Percentiles rank a stretch among this genome's conserved stretches.
Evolutionary conservation across 225 moss, liverwort and hornwort species (phyloP).

Genomic region (Polytrichum commune): DNA sequence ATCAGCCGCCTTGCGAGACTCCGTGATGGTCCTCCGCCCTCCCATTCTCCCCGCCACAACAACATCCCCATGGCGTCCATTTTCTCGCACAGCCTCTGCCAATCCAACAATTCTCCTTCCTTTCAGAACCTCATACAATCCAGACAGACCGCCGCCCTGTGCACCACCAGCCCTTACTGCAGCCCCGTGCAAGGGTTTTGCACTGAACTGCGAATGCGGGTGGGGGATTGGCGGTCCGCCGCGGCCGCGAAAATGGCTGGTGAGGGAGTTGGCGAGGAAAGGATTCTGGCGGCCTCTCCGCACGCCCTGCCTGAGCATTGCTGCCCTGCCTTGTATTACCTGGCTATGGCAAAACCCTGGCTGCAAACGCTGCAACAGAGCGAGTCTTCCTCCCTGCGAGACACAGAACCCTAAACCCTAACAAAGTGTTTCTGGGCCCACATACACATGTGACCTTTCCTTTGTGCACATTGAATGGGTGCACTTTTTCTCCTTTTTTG

Average conservation of each 20-base stretch:
- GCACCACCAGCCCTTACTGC: background rate
- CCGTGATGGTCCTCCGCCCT: slow-evolving; percentile 33
- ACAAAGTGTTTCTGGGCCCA: too few species aligned
- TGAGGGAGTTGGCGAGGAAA: slow-evolving; percentile 17
- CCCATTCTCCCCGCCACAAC: slow-evolving; percentile 21
- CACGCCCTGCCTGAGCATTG: slow-evolving; percentile 39
- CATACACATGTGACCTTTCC: too few species aligned
- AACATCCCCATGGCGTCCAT: slow-evolving; percentile 23
- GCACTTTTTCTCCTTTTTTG: too few species aligned
- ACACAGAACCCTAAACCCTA: too few species aligned
- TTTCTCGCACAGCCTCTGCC: background rate
- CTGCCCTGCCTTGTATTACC: slow-evolving; percentile 5
- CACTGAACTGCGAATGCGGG: background rate
- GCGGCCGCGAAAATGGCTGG: background rate
- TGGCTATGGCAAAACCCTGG: slow-evolving; percentile 13
- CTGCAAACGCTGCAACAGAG: too few species aligned
- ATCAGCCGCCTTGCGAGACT: slow-evolving; percentile 35
- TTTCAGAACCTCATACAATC: slow-evolving; percentile 35
- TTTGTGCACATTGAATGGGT: too few species aligned
- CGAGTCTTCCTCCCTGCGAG: too few species aligned
- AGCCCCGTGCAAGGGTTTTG: slow-evolving; percentile 9
- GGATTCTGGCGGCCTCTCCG: slow-evolving; percentile 42
- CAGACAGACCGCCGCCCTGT: slow-evolving; percentile 14
- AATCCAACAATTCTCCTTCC: slow-evolving; percentile 22
- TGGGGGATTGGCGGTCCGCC: background rate